These are phyloP conservation scores for Yamadazyma takamatsuzukensis DNA, from an alignment of 805 yeast genomes.

Conservation along the genomic window DNA sequence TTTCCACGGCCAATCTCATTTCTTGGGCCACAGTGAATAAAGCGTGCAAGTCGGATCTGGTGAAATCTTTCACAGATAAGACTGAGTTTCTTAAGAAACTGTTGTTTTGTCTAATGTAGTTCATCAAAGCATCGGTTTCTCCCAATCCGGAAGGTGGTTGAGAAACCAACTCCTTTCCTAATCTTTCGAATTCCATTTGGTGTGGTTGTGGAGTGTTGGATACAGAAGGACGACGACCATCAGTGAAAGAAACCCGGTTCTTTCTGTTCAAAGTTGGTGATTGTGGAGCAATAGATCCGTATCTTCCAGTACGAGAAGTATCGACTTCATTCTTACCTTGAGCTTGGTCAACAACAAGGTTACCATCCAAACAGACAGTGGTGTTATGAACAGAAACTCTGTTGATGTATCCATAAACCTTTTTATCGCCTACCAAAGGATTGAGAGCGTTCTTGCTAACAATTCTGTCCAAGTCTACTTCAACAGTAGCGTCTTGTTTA, in stretches of 20 bases:
- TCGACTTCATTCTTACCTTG: conserved; percentile 56
- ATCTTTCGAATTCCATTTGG: conserved; percentile 40
- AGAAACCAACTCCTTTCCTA: conserved; percentile 67
- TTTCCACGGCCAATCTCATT: conserved; percentile 93
- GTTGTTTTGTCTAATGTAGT: conserved; percentile 75
- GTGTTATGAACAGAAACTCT: conserved; percentile 77
- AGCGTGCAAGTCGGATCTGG: conserved; percentile 85
- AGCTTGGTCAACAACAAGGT: conserved; percentile 55
- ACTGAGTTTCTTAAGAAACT: conserved; percentile 88
- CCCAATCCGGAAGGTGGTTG: conserved; percentile 67
- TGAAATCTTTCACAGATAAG: conserved; percentile 81
- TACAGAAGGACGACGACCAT: conserved; percentile 33
- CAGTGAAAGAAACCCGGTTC: conserved; percentile 33
- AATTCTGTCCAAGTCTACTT: conserved; percentile 76
- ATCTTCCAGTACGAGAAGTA: conserved; percentile 40
- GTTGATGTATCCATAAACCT: conserved; percentile 78
- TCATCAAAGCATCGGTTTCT: conserved; percentile 75
- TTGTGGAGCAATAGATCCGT: conserved; percentile 35
- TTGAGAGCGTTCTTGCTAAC: conserved; percentile 27
- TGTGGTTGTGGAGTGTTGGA: conserved; percentile 40
- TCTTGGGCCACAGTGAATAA: conserved; percentile 97
- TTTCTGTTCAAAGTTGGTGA: conserved; percentile 39
- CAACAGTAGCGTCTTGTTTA: conserved; percentile 74
- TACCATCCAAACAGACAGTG: conserved; percentile 84
- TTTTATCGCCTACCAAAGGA: conserved; percentile 21